These are phyloP conservation scores for Nemania sp. DNA, from an alignment of 2,329 filamentous ascomycete species.

Conservation along the genomic window DNA sequence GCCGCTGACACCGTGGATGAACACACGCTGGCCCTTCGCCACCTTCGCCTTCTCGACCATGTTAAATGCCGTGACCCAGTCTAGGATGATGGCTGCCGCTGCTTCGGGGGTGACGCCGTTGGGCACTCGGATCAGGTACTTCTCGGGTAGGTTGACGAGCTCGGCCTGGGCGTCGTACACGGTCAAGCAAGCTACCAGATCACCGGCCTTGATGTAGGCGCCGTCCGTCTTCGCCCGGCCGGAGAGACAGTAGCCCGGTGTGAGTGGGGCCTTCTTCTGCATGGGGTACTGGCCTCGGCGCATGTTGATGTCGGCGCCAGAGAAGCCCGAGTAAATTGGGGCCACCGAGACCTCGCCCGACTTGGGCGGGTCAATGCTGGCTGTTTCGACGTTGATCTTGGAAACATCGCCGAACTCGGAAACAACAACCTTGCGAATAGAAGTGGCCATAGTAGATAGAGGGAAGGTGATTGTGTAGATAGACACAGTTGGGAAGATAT, in stretches of 20 bases:
- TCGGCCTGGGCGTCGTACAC: conserved; percentile 59
- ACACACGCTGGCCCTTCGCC: conserved; percentile 58
- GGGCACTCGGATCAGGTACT: conserved; percentile 59
- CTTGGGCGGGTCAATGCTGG: conserved; percentile 27
- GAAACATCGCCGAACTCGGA: conserved; percentile 36
- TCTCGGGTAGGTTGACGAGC: conserved; percentile 60
- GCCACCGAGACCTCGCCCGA: conserved; percentile 34
- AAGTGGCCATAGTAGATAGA: conserved; percentile 24
- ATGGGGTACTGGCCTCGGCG: conserved; percentile 61
- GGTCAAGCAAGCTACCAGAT: conserved; percentile 53
- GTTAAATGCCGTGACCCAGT: conserved; percentile 60
- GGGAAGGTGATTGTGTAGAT: not conserved
- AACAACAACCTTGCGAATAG: conserved; percentile 37
- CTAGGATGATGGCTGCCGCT: conserved; percentile 56
- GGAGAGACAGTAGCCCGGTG: conserved; percentile 62
- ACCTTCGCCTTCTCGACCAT: conserved; percentile 57
- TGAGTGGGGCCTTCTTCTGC: conserved; percentile 60
- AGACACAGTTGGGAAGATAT: not conserved
- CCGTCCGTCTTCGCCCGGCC: conserved; percentile 57
- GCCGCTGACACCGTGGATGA: conserved; percentile 64
- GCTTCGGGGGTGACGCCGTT: conserved; percentile 56
- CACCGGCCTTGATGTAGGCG: conserved; percentile 50
- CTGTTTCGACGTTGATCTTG: conserved; percentile 28
- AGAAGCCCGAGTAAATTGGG: conserved; percentile 54
- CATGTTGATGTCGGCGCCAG: conserved; percentile 63